Evolutionary conservation across 768 basidiomycete genomes (phyloP), one percentile per base, ranked within the genome.

Genomic region (Tremella yokohamensis): DNA sequence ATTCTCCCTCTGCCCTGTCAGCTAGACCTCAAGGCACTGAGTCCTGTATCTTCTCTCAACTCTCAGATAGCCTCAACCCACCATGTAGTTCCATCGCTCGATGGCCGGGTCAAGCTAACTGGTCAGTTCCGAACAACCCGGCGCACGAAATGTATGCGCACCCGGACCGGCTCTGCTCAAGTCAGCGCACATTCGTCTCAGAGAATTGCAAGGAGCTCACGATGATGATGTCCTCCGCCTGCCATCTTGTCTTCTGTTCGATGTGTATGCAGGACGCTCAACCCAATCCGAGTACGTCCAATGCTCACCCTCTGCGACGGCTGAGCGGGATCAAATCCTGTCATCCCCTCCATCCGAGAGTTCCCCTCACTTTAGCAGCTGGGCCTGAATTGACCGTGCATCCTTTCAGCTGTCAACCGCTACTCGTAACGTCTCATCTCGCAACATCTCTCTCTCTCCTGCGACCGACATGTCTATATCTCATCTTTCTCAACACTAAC

Each of bases 1-100:
- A 62, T 85, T 82, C 74, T 92, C 90, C 40, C 90, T 85, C 90
- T 92, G 58, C 48, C 56, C 57, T 37, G 55, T 47, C 48, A 60
- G 54, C 18, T 22, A 37, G 19, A 22, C 12, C 34, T 22, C 15
- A 57, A 4, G 6, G 37, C 19, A 19, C 18, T 16, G 11, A 19
- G 37, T 56, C 26, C 20, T n/a, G n/a, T n/a, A n/a, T n/a, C n/a
- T n/a, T n/a, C n/a, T n/a, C n/a, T n/a, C n/a, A n/a, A n/a, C n/a
- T n/a, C n/a, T n/a, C n/a, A n/a, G 40, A 8, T 24, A 42, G 20
- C 16, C 24, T 1, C 19, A 16, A 65, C 72, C n/a, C 52, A 84
- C 84, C 84, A 85, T 85, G 24, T 69, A 68, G 56, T 80, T 80
- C 84, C 84, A 86, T 79, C 82, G 78, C 68, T 82, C 82, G 62